These are phyloP conservation scores for Fusarium sp. DNA, from an alignment of 2,329 filamentous ascomycete genomes.

Conservation along the genomic window DNA sequence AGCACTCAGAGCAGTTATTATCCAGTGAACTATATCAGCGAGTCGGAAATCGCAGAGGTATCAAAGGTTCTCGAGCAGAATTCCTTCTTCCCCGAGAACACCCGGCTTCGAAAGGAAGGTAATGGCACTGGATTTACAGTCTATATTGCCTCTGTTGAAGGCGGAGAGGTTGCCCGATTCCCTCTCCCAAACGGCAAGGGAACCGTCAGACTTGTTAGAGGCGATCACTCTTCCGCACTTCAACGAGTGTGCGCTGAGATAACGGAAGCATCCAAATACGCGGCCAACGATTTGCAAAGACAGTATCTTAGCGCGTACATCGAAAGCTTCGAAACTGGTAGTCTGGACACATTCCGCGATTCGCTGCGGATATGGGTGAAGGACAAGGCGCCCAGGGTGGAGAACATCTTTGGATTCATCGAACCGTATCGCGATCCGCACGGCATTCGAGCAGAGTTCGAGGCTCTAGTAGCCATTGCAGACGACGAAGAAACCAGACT, in stretches of 20 bases:
- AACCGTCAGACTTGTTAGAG: conserved; percentile 59
- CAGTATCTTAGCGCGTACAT: conserved; percentile 68
- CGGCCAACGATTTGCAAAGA: conserved; percentile 68
- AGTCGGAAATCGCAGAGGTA: conserved; percentile 68
- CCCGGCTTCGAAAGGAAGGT: conserved; percentile 59
- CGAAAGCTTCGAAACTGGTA: conserved; percentile 70
- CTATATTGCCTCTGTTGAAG: conserved; percentile 55
- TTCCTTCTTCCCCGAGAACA: conserved; percentile 71
- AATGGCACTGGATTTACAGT: conserved; percentile 61
- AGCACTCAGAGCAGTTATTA: conserved; percentile 72
- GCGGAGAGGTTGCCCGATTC: conserved; percentile 12
- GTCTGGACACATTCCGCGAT: conserved; percentile 69
- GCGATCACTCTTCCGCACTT: conserved; percentile 69
- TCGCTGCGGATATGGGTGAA: conserved; percentile 72
- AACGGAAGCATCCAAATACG: conserved; percentile 62
- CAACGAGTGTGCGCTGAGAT: conserved; percentile 63
- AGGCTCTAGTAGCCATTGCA: conserved; percentile 73
- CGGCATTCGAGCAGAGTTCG: conserved; percentile 72
- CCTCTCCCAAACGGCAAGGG: conserved; percentile 32
- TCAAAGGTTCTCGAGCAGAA: conserved; percentile 66
- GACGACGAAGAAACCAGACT: conserved; percentile 75
- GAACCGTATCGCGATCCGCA: conserved; percentile 76
- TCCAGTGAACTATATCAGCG: conserved; percentile 62
- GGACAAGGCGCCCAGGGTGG: conserved; percentile 70
- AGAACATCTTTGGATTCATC: conserved; percentile 74